Percentiles rank a stretch among this genome's conserved stretches.
Evolutionary conservation across 345 rosid species (phyloP).

Genomic region (Syzygium aromaticum): DNA sequence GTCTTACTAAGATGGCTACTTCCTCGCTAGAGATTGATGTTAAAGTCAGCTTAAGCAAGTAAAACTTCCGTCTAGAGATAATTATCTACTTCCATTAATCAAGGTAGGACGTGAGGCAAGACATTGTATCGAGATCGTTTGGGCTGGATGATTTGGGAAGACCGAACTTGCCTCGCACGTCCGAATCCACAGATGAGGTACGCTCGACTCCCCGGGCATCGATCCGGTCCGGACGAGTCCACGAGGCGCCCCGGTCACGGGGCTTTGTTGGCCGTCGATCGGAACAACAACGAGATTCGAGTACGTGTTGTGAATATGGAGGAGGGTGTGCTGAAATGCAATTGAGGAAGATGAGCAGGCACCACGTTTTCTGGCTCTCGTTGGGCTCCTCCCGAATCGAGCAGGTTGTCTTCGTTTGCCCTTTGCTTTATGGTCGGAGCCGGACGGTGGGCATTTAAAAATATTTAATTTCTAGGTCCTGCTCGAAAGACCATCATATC

Average conservation of each 20-base stretch:
- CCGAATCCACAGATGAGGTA: not conserved
- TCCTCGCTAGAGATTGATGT: rapidly evolving
- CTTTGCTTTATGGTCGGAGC: not conserved
- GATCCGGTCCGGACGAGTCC: not conserved
- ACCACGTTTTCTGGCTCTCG: not conserved
- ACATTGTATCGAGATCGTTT: not conserved
- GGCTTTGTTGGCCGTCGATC: not conserved
- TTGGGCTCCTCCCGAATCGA: not conserved
- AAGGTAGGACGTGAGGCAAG: not conserved
- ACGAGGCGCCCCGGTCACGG: no score
- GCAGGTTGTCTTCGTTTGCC: not conserved
- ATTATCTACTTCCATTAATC: rapidly evolving
- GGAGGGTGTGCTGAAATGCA: not conserved
- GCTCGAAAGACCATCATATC: not conserved
- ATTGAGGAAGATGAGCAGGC: not conserved
- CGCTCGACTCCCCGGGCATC: not conserved
- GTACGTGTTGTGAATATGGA: not conserved
- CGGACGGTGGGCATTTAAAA: not conserved
- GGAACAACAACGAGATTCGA: not conserved
- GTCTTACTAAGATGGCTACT: not conserved
- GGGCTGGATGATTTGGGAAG: not conserved
- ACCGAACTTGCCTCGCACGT: not conserved
- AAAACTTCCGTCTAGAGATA: not conserved
- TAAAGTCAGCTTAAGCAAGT: not conserved
- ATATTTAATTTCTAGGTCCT: not conserved